phyloP scores from a whole-genome alignment of 2,329 filamentous ascomycete genomes.

The Ceratocystis alfenasii region DNA sequence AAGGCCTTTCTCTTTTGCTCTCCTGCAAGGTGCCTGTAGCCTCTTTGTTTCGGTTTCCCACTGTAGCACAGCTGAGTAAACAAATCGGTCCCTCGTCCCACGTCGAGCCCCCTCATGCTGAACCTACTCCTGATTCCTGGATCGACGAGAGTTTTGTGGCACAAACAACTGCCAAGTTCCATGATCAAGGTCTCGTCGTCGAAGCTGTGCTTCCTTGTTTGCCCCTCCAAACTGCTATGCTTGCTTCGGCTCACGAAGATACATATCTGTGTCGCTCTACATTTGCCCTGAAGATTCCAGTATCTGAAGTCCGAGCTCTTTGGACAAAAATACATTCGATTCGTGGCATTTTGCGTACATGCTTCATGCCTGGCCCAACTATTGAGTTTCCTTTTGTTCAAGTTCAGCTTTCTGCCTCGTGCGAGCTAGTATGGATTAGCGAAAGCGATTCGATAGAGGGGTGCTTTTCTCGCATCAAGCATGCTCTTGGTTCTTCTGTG shows the following conservation, averaged over 20 bases:
- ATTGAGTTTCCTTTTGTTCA: slow-evolving; percentile 56
- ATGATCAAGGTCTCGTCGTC: slow-evolving; percentile 28
- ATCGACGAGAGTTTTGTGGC: slow-evolving; percentile 29
- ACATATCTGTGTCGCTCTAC: slow-evolving; percentile 64
- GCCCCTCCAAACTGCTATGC: slow-evolving; percentile 46
- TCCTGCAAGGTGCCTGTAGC: slow-evolving; percentile 50
- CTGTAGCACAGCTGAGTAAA: slow-evolving; percentile 47
- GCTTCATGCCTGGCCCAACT: slow-evolving; percentile 56
- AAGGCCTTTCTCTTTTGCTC: slow-evolving; percentile 38
- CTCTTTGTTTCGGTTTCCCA: slow-evolving; percentile 54
- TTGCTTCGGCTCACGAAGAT: slow-evolving; percentile 43
- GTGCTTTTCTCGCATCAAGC: slow-evolving; percentile 33
- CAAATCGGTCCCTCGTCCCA: background rate
- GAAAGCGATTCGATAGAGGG: slow-evolving; percentile 29
- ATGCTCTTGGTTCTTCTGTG: slow-evolving; percentile 31
- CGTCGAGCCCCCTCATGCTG: no score
- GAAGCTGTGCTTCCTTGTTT: slow-evolving; percentile 61
- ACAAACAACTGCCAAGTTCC: slow-evolving; percentile 24
- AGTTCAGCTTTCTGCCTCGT: slow-evolving; percentile 46
- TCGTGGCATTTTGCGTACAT: slow-evolving; percentile 68
- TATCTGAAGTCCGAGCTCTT: slow-evolving; percentile 39
- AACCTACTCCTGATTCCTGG: background rate
- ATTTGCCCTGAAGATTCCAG: slow-evolving; percentile 45
- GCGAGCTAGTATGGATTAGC: slow-evolving; percentile 34
- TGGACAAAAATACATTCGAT: slow-evolving; percentile 53